These are phyloP conservation scores for Diaporthe aspalathi DNA, from an alignment of 2,329 filamentous ascomycete species.

Conservation along the genomic window DNA sequence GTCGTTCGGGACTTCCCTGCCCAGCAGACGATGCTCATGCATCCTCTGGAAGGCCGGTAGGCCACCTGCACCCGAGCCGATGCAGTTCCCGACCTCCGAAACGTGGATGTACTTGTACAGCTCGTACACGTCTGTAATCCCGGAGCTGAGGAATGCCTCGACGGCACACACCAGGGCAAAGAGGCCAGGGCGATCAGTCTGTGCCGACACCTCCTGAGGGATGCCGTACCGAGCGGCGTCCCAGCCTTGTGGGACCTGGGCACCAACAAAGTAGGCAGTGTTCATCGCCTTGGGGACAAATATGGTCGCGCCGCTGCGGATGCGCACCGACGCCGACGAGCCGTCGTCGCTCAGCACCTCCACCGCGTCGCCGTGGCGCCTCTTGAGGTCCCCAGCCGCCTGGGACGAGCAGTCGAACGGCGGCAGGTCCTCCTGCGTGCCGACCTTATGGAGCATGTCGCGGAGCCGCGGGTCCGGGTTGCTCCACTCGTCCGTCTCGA, in stretches of 20 bases:
- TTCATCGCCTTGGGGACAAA: conserved; percentile 48
- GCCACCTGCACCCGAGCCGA: conserved; percentile 50
- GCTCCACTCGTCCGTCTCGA: conserved; percentile 44
- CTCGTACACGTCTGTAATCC: conserved; percentile 48
- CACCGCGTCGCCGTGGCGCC: conserved; percentile 49
- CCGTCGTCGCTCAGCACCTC: conserved; percentile 42
- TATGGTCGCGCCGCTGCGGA: conserved; percentile 48
- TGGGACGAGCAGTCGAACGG: conserved; percentile 48
- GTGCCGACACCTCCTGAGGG: conserved; percentile 49
- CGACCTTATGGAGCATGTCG: conserved; percentile 50
- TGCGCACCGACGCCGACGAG: conserved; percentile 39
- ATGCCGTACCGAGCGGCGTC: conserved; percentile 50
- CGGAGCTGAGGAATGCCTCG: conserved; percentile 50
- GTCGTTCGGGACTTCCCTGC: conserved; percentile 48
- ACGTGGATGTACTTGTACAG: conserved; percentile 50
- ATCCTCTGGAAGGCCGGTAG: conserved; percentile 45
- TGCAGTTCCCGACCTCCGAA: conserved; percentile 50
- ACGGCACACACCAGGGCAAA: conserved; percentile 47
- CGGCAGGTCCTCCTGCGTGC: conserved; percentile 47
- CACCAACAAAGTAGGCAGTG: conserved; percentile 45
- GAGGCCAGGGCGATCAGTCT: conserved; percentile 49
- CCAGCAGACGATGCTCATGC: conserved; percentile 47
- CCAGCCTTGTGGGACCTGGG: conserved; percentile 51
- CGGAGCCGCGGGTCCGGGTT: conserved; percentile 44
- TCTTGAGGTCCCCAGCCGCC: conserved; percentile 47